Base-by-base conservation (phyloP, 768 basidiomycete species). In the Nidularia sp. region DNA sequence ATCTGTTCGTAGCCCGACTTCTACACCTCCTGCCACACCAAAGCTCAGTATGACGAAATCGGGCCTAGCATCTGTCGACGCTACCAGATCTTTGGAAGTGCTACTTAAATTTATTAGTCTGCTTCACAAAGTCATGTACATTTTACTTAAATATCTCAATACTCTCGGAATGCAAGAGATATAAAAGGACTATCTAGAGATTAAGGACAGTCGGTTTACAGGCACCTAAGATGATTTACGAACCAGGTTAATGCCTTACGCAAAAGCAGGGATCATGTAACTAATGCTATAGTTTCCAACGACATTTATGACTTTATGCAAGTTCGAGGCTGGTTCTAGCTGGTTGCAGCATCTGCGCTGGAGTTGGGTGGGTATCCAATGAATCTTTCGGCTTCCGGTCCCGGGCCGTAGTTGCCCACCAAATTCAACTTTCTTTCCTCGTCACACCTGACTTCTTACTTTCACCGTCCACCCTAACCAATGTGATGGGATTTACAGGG, bases 1-100 rank as follows among this genome's bases (percentile, higher is more conserved):
- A 33, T 50, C 47, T 49, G 4, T 50, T 35, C 56, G 22, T 61
- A 95, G 90, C 93, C 95, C 60, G 94, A 96, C 61, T 98, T 98
- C 68, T 95, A 95, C 72, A 85, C 86, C 5, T 94, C 85, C 48
- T 95, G 93, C 70, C 94, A 94, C 72, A 92, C 90, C 47, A 92
- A 94, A 66, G 91, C 89, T 18, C 92, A 97, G 61, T 97, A 96
- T 64, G 93, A 94, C 64, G 92, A 94, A 70, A 80, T 93, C 50
- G 93, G 92, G 12, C 93, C 93, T 10, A 91, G 88, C 65, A 93
- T 95, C 60, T 93, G 90, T 71, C 81, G 93, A 64, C 80, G 93
- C 54, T 95, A 94, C 77, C 88, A 92, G 69, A 94, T 95, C 59
- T 95, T 95, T 62, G 93, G 93, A 54, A 91, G 88, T 62, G 89